Percentiles rank a stretch among this genome's conserved stretches.
Conservation (phyloP, 2,329 filamentous ascomycete genomes). For the Phaeosphaeriaceae sp. region DNA sequence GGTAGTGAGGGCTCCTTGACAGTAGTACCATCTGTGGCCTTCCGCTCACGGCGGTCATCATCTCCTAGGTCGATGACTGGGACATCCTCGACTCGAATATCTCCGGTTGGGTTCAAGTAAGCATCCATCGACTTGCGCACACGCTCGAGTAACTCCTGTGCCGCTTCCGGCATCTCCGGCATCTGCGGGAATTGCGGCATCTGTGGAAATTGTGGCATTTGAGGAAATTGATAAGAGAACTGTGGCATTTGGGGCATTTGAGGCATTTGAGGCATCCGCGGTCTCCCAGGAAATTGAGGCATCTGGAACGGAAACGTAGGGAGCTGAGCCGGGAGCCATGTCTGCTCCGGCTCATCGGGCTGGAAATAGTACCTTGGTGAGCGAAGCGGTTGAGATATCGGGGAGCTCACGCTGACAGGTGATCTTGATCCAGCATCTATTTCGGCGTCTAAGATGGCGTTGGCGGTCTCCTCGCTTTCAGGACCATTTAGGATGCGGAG, state of each 20-base stretch:
- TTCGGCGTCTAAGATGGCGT: constrained; percentile 40
- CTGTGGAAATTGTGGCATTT: constrained; percentile 28
- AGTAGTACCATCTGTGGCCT: constrained; percentile 44
- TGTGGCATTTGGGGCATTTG: constrained; percentile 43
- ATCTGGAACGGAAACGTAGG: constrained; percentile 47
- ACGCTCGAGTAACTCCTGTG: constrained; percentile 45
- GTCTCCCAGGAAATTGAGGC: constrained; percentile 42
- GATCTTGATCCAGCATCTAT: constrained; percentile 33
- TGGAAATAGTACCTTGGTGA: constrained; percentile 47
- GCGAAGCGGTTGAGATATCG: constrained; percentile 38
- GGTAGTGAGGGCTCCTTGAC: constrained; percentile 49
- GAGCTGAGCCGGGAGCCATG: constrained; percentile 46
- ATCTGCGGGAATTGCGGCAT: constrained; percentile 37
- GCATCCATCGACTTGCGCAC: constrained; percentile 50
- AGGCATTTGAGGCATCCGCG: constrained; percentile 41
- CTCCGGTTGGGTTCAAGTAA: constrained; percentile 51
- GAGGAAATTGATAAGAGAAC: constrained; percentile 40
- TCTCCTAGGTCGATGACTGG: constrained; percentile 47
- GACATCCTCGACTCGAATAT: constrained; percentile 40
- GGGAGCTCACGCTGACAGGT: constrained; percentile 41
- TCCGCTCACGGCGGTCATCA: constrained; percentile 41
- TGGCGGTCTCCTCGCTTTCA: constrained; percentile 44
- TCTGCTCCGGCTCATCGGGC: constrained; percentile 45
- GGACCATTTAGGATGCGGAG: constrained; percentile 52
- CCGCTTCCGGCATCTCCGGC: constrained; percentile 38